Base-by-base conservation (phyloP, 2,329 filamentous ascomycete species). In the Harringtonia aguacate region DNA sequence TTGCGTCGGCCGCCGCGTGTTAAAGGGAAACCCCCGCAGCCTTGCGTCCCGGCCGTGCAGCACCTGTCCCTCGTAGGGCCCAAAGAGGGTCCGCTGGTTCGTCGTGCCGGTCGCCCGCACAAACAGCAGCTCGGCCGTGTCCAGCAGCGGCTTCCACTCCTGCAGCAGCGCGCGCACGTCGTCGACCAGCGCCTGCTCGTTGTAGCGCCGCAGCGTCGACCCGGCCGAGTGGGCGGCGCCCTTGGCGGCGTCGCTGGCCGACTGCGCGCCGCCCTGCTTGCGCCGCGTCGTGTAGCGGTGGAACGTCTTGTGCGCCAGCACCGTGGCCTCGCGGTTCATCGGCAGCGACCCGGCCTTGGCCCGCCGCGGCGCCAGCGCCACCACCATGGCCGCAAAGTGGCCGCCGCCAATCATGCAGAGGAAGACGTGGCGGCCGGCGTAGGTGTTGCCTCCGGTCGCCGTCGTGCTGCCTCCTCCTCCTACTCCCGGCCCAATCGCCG, bases 361-460 rank as follows among this genome's bases (percentile, higher is more conserved):
- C 43, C 84, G 69, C 49, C 88, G 85, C 0, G 92, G 89, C 1
- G 86, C 79, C 4, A 97, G 72, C 0, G 88, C 88, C 12, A 98
- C 85, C 12, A 97, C 72, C 89, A 97, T 97, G 41, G 86, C 92
- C 1, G 92, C 92, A 58, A 98, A 98, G 60, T 98, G 92, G 0
- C 92, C 92, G 47, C 92, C 92, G 21, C 92, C 92, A 41, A 98
- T 94, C 92, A 98, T 98, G 63, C 89, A 97, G 39, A 98, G 75
- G 58, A 98, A 97, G 40, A 95, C 79, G 58, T 97, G 89, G 3
- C 88, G 86, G 8, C 82, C 81, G 21, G 79, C 77, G 57, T 82
- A 77, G 4, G 69, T 68, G n/a, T n/a, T n/a, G n/a, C n/a, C n/a
- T n/a, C n/a, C n/a, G n/a, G n/a, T n/a, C n/a, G n/a, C n/a, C n/a